Conservation (phyloP, 1,284 basidiomycete genomes). For the Cystobasidium sp. region DNA sequence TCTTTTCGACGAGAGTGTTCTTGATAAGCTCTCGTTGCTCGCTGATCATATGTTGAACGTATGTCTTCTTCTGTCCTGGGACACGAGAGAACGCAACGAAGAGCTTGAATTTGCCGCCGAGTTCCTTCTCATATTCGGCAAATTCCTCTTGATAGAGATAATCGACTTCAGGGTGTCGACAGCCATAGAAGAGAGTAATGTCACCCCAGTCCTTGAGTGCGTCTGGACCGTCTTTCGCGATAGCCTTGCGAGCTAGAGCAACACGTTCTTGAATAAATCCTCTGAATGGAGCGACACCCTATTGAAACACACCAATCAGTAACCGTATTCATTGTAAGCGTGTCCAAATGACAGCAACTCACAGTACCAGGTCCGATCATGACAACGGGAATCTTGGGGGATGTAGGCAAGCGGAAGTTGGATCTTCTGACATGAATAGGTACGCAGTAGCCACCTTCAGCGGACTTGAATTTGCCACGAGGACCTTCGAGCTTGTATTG, state of each 20-base stretch:
- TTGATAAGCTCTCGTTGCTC: constrained; percentile 78
- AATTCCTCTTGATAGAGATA: constrained; percentile 95
- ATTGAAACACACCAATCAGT: constrained; percentile 41
- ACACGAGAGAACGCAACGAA: constrained; percentile 88
- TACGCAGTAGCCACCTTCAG: constrained; percentile 57
- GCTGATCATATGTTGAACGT: constrained; percentile 96
- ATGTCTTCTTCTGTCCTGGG: constrained; percentile 75
- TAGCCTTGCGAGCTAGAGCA: constrained; percentile 86
- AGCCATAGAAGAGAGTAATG: constrained; percentile 95
- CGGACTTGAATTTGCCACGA: constrained; percentile 79
- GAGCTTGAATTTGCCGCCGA: constrained; percentile 88
- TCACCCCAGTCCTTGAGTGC: constrained; percentile 87
- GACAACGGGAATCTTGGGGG: constrained; percentile 96
- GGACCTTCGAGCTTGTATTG: constrained; percentile 87
- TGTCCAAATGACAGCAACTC: constrained; percentile 56
- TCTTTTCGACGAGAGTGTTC: constrained; percentile 85
- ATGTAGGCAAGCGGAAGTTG: constrained; percentile 94
- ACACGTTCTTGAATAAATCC: constrained; percentile 98
- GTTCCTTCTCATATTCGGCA: constrained; percentile 81
- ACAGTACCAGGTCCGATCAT: constrained; percentile 99
- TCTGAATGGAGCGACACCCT: constrained; percentile 98
- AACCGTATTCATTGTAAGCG: constrained; percentile 5
- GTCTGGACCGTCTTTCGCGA: constrained; percentile 89
- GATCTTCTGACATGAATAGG: constrained; percentile 94
- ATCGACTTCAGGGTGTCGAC: constrained; percentile 82